Percentiles rank a stretch among this genome's conserved stretches.
phyloP scores from a whole-genome alignment of 352 stramenopile genomes.

The Elongisporangium anandrum region DNA sequence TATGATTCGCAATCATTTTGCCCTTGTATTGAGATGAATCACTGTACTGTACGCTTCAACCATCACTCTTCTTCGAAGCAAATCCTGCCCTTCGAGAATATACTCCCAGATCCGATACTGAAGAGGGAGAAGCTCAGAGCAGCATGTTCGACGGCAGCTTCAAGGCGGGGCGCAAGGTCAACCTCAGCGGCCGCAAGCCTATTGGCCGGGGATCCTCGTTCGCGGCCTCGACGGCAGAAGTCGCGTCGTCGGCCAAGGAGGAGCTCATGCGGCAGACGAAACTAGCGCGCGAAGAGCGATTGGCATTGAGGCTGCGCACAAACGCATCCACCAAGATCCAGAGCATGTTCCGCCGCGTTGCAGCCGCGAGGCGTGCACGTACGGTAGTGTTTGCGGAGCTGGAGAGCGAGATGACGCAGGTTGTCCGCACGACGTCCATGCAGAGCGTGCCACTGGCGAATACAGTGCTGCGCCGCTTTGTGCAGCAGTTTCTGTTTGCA shows the following conservation, averaged over 20 bases:
- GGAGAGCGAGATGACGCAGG: conserved; percentile 31
- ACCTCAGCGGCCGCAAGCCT: conserved; percentile 59
- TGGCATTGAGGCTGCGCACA: conserved; percentile 31
- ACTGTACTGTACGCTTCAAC: neutral
- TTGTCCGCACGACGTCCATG: conserved; percentile 23
- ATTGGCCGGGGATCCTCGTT: conserved; percentile 2
- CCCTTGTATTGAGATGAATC: neutral
- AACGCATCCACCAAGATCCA: conserved; percentile 51
- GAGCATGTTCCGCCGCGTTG: conserved; percentile 31
- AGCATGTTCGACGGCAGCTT: conserved; percentile 76
- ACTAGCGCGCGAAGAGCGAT: conserved; percentile 44
- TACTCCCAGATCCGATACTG: neutral
- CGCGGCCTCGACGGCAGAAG: neutral
- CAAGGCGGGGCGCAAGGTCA: conserved; percentile 62
- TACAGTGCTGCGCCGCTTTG: conserved; percentile 14
- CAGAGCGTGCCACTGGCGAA: conserved; percentile 24
- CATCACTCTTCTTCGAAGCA: neutral
- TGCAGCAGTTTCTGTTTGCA: conserved; percentile 48
- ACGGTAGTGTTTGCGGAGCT: conserved; percentile 29
- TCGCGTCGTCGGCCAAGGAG: conserved; percentile 28
- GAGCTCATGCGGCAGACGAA: conserved; percentile 57
- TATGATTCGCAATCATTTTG: neutral
- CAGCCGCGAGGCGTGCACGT: conserved; percentile 16
- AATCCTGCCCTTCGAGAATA: neutral
- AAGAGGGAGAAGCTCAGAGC: neutral